Evolutionary conservation across 192 early-diverging fungal genomes (phyloP), one percentile per base, ranked within the genome.

Genomic region (Coemansia sp.): DNA sequence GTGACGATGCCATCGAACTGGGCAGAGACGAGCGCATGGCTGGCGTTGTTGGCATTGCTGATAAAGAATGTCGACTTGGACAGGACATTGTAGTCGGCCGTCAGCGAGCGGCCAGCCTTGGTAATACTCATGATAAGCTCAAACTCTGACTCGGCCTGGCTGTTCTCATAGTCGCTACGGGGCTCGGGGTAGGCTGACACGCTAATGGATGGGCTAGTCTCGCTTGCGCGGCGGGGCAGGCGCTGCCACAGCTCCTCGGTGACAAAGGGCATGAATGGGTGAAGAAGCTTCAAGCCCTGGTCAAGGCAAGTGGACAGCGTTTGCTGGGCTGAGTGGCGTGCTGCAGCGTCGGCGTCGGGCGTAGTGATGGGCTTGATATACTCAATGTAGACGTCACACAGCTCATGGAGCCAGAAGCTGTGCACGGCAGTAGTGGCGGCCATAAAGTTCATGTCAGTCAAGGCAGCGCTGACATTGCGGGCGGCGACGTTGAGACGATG

Each of bases 161-260:
- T 60, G 74, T 92, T 85, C 43, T 91, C 83, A 58, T 90, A 92
- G 12, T 72, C 78, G 9, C 70, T 67, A 65, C 85, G 70, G n/a
- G 68, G 66, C 67, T 73, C 73, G 2, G 79, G 79, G 71, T 72
- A 83, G 1, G 69, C 64, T 3, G 93, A 83, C 68, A 88, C 85
- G 86, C 92, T 90, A 64, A 99, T 98, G 15, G 94, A 86, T 5
- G 68, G 64, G 20, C 68, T 50, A 27, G 46, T 73, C 40, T 87
- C 89, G 69, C 68, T 75, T 36, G 87, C 79, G 62, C 96, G 91
- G 22, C 94, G 89, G 24, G 92, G 95, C 40, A 98, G 82, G 62
- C 97, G 91, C 85, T 99, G 98, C 87, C 90, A 99, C 76, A 99
- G 87, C 87, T 99, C 98, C 80, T 99, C 98, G 39, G 98, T 99